Percentiles rank a stretch among this genome's conserved stretches.
Evolutionary conservation across 164 flowering plant species (phyloP).

Genomic region (Kingdonia uniflora): DNA sequence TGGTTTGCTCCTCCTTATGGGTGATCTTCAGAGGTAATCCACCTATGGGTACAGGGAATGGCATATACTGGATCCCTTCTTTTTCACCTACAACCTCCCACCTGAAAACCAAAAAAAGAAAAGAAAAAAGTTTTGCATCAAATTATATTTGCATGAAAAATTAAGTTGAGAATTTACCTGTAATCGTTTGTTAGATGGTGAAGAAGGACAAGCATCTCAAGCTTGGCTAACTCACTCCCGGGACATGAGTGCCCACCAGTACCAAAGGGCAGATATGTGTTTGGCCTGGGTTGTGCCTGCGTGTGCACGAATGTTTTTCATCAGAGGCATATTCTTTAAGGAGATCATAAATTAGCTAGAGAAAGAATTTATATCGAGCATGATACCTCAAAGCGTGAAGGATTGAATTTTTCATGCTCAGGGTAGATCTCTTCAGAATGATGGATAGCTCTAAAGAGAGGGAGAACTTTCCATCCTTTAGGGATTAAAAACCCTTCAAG

Average conservation of each 20-base stretch:
- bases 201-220: conserved; percentile 66
- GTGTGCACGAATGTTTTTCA: too few species aligned
- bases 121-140: too few species aligned
- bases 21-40: conserved; percentile 52
- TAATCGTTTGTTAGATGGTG: conserved; percentile 67
- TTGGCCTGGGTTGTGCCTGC: conserved; percentile 67
- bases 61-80: conserved; percentile 66
- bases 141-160: too few species aligned
- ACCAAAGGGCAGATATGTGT: conserved; percentile 87
- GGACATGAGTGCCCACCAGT: conserved; percentile 88
- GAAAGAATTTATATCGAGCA: neutral
- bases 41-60: conserved; percentile 74
- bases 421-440: conserved; percentile 59
- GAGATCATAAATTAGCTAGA: too few species aligned
- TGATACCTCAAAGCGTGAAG: conserved; percentile 87
- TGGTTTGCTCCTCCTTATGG: conserved; percentile 11
- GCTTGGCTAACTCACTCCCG: conserved; percentile 88
- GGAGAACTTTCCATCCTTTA: conserved; percentile 94
- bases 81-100: conserved; percentile 54
- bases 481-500: conserved; percentile 75
- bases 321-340: neutral
- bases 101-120: conserved; percentile 25
- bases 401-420: conserved; percentile 76
- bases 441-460: conserved; percentile 89
- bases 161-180: conserved; percentile 39